Evolutionary conservation across 768 basidiomycete genomes (phyloP).

Genomic region (Rhodotorula graminis): DNA sequence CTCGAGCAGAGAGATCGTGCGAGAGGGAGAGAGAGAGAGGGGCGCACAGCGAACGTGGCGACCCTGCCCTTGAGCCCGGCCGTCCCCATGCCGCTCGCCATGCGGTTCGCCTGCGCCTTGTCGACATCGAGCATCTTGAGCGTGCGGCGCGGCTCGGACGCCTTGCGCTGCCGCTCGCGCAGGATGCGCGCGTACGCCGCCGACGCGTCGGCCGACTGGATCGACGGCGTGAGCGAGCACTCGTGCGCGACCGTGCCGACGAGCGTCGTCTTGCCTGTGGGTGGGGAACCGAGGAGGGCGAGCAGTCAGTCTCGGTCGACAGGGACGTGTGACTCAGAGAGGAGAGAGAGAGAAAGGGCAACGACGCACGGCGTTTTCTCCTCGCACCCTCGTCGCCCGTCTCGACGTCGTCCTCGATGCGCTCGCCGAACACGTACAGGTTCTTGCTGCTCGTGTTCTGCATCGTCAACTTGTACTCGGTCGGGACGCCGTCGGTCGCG

Average conservation of each 20-base stretch:
- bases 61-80: conserved; percentile 32
- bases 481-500: conserved; percentile 46
- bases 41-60: conserved; percentile 36
- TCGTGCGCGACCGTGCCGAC: conserved; percentile 41
- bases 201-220: conserved; percentile 19
- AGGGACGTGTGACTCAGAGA: no score
- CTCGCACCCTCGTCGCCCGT: conserved; percentile 48
- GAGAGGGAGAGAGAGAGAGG: neutral
- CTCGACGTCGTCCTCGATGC: conserved; percentile 63
- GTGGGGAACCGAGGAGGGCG: fast-evolving
- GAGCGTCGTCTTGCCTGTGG: conserved; percentile 32
- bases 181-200: conserved; percentile 41
- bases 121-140: conserved; percentile 40
- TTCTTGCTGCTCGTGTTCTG: conserved; percentile 71
- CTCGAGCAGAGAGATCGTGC: neutral
- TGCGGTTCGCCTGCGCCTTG: conserved; percentile 34
- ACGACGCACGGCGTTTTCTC: conserved; percentile 25
- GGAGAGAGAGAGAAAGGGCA: neutral
- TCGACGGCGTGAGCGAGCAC: conserved; percentile 39
- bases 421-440: conserved; percentile 77
- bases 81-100: conserved; percentile 37
- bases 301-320: no score
- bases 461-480: conserved; percentile 83
- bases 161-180: conserved; percentile 40
- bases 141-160: conserved; percentile 41